Evolutionary conservation across 2,329 filamentous ascomycete species (phyloP).

Genomic region (Davidsoniella eucalypti): DNA sequence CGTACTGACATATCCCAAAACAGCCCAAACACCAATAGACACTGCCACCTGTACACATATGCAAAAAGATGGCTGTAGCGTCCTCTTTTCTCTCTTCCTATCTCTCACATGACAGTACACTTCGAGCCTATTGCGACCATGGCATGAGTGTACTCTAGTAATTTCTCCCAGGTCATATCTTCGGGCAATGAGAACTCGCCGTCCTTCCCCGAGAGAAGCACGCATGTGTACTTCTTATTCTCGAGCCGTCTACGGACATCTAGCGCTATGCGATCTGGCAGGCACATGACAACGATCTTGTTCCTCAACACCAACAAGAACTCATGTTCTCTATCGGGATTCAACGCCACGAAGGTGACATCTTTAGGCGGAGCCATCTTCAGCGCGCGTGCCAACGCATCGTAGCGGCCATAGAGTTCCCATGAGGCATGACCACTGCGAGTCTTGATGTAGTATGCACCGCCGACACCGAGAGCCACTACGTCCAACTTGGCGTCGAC

Average conservation of each 20-base stretch:
- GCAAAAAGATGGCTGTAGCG: background rate
- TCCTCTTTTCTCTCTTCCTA: background rate
- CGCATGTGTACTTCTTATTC: slow-evolving; percentile 3
- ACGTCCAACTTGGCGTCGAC: slow-evolving; percentile 5
- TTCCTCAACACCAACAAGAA: slow-evolving; percentile 7
- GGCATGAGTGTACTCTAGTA: slow-evolving; percentile 12
- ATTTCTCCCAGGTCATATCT: slow-evolving; percentile 8
- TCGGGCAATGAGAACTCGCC: slow-evolving; percentile 8
- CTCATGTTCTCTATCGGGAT: slow-evolving; percentile 9
- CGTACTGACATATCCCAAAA: too few species aligned
- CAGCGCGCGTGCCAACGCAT: slow-evolving; percentile 7
- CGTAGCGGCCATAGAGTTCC: slow-evolving; percentile 8
- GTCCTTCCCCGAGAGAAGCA: slow-evolving; percentile 7
- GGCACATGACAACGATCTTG: slow-evolving; percentile 8
- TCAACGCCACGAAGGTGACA: slow-evolving; percentile 11
- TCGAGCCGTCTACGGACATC: slow-evolving; percentile 7
- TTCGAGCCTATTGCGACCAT: slow-evolving; percentile 10
- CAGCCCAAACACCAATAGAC: background rate
- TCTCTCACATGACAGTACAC: slow-evolving; percentile 8
- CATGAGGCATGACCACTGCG: slow-evolving; percentile 4
- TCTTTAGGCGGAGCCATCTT: slow-evolving; percentile 4
- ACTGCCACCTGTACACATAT: background rate
- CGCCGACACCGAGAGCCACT: slow-evolving; percentile 7
- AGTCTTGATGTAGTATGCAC: slow-evolving; percentile 11
- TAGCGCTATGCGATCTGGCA: slow-evolving; percentile 8